phyloP scores from a whole-genome alignment of 306 rosid genomes.

The Luffa aegyptiaca region DNA sequence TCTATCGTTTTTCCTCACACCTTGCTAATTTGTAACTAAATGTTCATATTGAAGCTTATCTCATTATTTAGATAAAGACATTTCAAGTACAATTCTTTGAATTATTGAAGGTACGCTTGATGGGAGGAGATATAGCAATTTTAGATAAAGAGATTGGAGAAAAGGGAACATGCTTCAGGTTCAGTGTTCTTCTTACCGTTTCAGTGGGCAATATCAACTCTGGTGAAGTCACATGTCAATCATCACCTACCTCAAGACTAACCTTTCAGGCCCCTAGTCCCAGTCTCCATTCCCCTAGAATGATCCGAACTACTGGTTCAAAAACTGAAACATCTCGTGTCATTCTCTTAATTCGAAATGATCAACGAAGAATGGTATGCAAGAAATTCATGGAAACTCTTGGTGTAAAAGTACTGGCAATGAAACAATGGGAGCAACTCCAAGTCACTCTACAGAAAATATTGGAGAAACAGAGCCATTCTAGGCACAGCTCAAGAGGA shows the following conservation, averaged over 20 bases:
- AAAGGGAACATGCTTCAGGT: slow-evolving; percentile 63
- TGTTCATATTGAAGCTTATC: neutral
- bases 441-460: slow-evolving; percentile 10
- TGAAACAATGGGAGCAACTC: slow-evolving; percentile 25
- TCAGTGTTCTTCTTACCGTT: slow-evolving; percentile 34
- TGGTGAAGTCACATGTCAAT: slow-evolving; percentile 11
- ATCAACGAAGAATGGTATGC: slow-evolving; percentile 11
- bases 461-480: slow-evolving; percentile 11
- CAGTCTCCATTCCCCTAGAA: slow-evolving; percentile 22
- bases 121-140: slow-evolving; percentile 69
- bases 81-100: neutral
- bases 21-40: neutral
- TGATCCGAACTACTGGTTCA: slow-evolving; percentile 22
- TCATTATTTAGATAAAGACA: neutral
- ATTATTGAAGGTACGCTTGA: slow-evolving; percentile 50
- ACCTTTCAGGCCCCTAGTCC: slow-evolving; percentile 15
- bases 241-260: neutral
- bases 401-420: slow-evolving; percentile 18
- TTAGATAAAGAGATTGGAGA: slow-evolving; percentile 58
- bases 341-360: slow-evolving; percentile 19
- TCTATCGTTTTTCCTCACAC: neutral
- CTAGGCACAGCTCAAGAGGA: slow-evolving; percentile 13
- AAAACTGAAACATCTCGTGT: slow-evolving; percentile 34
- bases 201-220: slow-evolving; percentile 26
- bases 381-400: slow-evolving; percentile 28